Percentiles rank a stretch among this genome's conserved stretches.
These are phyloP conservation scores for Cryphonectria naterciae DNA, from an alignment of 2,329 filamentous ascomycete genomes.

Conservation along the genomic window DNA sequence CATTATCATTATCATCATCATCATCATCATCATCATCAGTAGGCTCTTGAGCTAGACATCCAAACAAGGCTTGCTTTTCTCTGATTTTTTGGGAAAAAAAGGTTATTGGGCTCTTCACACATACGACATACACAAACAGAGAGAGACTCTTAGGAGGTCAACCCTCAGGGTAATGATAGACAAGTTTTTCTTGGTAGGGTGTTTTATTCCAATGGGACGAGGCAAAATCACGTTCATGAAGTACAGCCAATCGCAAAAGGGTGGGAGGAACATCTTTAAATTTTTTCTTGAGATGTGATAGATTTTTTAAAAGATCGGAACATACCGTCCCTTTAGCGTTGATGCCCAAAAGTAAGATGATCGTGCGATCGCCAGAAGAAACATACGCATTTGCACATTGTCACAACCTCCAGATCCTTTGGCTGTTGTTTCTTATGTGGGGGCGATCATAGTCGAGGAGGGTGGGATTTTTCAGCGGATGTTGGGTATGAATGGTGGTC, in stretches of 20 bases:
- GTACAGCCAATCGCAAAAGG: neutral
- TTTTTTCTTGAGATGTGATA: neutral
- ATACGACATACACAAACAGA: too few relatives aligned
- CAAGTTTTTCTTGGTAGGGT: too few relatives aligned
- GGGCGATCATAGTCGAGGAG: neutral
- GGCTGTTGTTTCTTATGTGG: conserved; percentile 3
- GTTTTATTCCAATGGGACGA: neutral
- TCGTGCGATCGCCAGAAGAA: conserved; percentile 1
- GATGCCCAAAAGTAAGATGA: conserved; percentile 11
- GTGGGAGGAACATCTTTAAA: neutral
- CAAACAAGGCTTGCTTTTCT: neutral
- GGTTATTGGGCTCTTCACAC: neutral
- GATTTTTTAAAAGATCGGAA: neutral
- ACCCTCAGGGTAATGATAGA: too few relatives aligned
- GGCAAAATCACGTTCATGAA: neutral
- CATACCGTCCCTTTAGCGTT: neutral
- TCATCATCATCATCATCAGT: neutral
- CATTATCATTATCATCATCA: too few relatives aligned
- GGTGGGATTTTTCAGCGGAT: neutral
- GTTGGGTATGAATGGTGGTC: neutral
- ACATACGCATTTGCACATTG: neutral
- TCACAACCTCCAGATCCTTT: neutral
- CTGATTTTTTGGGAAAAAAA: neutral
- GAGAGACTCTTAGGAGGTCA: neutral
- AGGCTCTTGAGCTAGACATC: neutral